These are phyloP conservation scores for Lactarius psammicola DNA, from an alignment of 768 basidiomycete genomes.

Conservation along the genomic window DNA sequence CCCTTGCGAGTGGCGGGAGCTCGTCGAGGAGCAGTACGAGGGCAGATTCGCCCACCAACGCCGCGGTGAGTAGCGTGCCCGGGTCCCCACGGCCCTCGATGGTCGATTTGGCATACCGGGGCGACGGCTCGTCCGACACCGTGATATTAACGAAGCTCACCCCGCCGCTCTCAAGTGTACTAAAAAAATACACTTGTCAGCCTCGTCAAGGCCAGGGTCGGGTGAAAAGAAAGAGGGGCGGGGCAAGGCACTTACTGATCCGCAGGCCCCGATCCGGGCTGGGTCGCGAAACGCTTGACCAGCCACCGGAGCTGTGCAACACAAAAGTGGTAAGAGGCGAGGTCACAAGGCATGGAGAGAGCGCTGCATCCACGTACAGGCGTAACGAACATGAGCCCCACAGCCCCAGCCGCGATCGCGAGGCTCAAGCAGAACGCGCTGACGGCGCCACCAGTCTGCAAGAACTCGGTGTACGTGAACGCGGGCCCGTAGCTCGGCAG, in stretches of 20 bases:
- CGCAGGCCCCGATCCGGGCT: slow-evolving; percentile 61
- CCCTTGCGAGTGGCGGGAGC: slow-evolving; percentile 55
- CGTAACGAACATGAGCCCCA: slow-evolving; percentile 26
- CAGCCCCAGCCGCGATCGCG: slow-evolving; percentile 30
- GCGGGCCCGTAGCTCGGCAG: slow-evolving; percentile 54
- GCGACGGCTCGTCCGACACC: slow-evolving; percentile 44
- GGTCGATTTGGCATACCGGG: slow-evolving; percentile 55
- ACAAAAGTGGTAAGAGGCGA: not conserved
- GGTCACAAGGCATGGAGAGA: not conserved
- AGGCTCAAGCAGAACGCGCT: slow-evolving; percentile 44
- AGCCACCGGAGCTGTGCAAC: slow-evolving; percentile 53
- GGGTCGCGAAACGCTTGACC: slow-evolving; percentile 47
- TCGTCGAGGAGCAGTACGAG: slow-evolving; percentile 61
- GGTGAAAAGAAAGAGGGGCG: not conserved
- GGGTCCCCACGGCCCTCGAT: slow-evolving; percentile 74
- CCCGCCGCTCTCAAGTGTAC: slow-evolving; percentile 58
- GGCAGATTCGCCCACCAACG: slow-evolving; percentile 78
- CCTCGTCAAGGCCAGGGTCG: too few species aligned
- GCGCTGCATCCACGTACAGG: slow-evolving; percentile 33
- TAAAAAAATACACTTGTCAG: slow-evolving; percentile 32
- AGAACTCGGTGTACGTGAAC: slow-evolving; percentile 80
- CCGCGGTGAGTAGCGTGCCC: slow-evolving; percentile 63
- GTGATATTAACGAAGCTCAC: slow-evolving; percentile 71
- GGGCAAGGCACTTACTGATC: slow-evolving; percentile 49
- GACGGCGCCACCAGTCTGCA: slow-evolving; percentile 42